Evolutionary conservation across 2,329 filamentous ascomycete species (phyloP), one percentile per base, ranked within the genome.

Genomic region (Parascedosporium putredinis): DNA sequence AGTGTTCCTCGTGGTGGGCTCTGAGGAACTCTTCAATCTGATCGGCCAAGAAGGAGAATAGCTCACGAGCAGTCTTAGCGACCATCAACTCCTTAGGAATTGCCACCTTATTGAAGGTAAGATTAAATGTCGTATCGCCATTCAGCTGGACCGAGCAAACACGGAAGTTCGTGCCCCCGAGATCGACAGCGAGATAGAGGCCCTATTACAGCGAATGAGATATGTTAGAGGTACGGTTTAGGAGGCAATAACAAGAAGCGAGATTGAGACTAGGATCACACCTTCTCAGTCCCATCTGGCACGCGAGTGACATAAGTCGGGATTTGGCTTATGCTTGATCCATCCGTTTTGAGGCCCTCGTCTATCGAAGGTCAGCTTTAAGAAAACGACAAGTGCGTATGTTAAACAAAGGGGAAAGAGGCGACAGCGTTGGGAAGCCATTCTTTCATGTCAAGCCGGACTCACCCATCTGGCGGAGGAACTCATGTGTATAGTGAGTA

Each of bases 131-230:
- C 59, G 85, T 90, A 70, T 97, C 88, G 61, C 93, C 93, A 64
- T 95, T 90, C 53, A 98, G 76, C 58, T 87, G 79, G 61, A 98
- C 86, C 40, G 91, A 96, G 72, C 93, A 98, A 61, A 98, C 93
- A 59, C 93, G 86, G 69, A 97, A 95, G 72, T 98, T 98, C 56
- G 93, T 98, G 59, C 93, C 93, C 54, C 93, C 93, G n/a, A 98
- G 78, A 62, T 98, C 93, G 56, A 98, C 90, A 34, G 93, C 91
- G 62, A 98, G 82, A 70, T 96, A 98, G 34, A 96, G 75, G 45
- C 93, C 93, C 88, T 94, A 59, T 45, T n/a, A n/a, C n/a, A n/a
- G n/a, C n/a, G n/a, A 20, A 45, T 36, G 25, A 27, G 42, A 16
- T 47, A 20, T 36, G 40, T 47, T 33, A 48, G 42, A 25, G n/a